Conservation (phyloP, 805 yeast species). For the Ogataea siamensis region DNA sequence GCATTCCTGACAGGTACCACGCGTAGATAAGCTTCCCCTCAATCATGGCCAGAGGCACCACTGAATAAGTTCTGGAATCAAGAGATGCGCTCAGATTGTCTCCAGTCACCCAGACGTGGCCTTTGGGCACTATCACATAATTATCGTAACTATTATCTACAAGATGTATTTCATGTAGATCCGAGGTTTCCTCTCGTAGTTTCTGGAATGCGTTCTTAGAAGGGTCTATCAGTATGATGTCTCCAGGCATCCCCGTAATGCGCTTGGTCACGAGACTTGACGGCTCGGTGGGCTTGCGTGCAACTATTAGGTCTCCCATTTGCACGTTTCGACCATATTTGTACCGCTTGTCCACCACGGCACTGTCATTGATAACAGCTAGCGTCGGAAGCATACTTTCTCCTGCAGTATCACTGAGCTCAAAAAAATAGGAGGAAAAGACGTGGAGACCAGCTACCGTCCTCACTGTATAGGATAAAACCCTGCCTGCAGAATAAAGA, state of each 20-base stretch:
- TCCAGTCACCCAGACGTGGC: slow-evolving; percentile 97
- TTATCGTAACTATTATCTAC: slow-evolving; percentile 35
- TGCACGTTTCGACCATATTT: slow-evolving; percentile 61
- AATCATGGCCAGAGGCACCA: slow-evolving; percentile 84
- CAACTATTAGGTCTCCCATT: slow-evolving; percentile 87
- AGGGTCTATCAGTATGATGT: slow-evolving; percentile 78
- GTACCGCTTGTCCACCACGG: slow-evolving; percentile 66
- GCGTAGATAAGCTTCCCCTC: slow-evolving; percentile 85
- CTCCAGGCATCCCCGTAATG: slow-evolving; percentile 96
- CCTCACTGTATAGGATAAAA: slow-evolving; percentile 43
- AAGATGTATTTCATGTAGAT: slow-evolving; percentile 20
- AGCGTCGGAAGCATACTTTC: slow-evolving; percentile 96
- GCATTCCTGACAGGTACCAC: slow-evolving; percentile 42
- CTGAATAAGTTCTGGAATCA: slow-evolving; percentile 87
- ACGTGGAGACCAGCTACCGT: slow-evolving; percentile 69
- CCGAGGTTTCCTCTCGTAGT: slow-evolving; percentile 12
- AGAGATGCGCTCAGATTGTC: slow-evolving; percentile 85
- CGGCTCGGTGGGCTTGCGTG: slow-evolving; percentile 87
- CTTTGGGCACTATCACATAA: slow-evolving; percentile 79
- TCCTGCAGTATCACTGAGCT: slow-evolving; percentile 66
- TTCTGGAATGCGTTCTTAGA: slow-evolving; percentile 50
- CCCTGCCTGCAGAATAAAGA: slow-evolving; percentile 13
- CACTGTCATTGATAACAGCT: slow-evolving; percentile 70
- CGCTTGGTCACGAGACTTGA: slow-evolving; percentile 85
- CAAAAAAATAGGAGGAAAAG: slow-evolving; percentile 25